Percentiles rank a stretch among this genome's conserved stretches.
Conservation (phyloP, 257 asterid genomes). For the Phtheirospermum japonicum region DNA sequence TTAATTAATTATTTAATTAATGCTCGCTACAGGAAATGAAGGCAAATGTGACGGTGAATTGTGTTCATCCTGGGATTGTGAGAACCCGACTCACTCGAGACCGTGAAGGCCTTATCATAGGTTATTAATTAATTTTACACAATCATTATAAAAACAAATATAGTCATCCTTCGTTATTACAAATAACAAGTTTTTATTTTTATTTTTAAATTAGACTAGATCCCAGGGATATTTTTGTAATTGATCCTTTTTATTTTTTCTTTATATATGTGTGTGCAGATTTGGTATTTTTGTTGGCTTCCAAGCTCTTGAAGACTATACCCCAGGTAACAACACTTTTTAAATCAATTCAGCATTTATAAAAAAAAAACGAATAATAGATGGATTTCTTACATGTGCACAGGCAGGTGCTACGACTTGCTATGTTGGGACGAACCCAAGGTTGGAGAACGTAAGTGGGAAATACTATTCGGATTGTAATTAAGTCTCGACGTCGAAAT, state of each 20-base stretch:
- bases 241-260: too few relatives aligned
- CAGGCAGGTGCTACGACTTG: slow-evolving; percentile 99
- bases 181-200: too few relatives aligned
- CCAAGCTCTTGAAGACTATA: slow-evolving; percentile 80
- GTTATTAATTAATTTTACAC: slow-evolving; percentile 30
- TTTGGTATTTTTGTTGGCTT: slow-evolving; percentile 81
- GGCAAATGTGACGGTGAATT: slow-evolving; percentile 81
- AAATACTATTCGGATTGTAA: slow-evolving; percentile 88
- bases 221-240: too few relatives aligned
- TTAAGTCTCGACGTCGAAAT: slow-evolving; percentile 64
- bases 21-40: slow-evolving; percentile 60
- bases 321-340: slow-evolving; percentile 61
- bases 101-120: slow-evolving; percentile 84
- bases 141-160: background rate
- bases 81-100: slow-evolving; percentile 94
- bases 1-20: too few relatives aligned
- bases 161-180: too few relatives aligned
- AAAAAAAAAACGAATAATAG: too few relatives aligned
- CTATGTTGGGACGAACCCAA: slow-evolving; percentile 78
- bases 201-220: too few relatives aligned
- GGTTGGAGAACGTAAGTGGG: slow-evolving; percentile 54
- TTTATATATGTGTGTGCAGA: slow-evolving; percentile 35
- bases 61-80: slow-evolving; percentile 96
- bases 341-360: background rate
- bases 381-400: too few relatives aligned